These are phyloP conservation scores for Aspergillus caelatus DNA, from an alignment of 2,329 filamentous ascomycete genomes.

Conservation along the genomic window DNA sequence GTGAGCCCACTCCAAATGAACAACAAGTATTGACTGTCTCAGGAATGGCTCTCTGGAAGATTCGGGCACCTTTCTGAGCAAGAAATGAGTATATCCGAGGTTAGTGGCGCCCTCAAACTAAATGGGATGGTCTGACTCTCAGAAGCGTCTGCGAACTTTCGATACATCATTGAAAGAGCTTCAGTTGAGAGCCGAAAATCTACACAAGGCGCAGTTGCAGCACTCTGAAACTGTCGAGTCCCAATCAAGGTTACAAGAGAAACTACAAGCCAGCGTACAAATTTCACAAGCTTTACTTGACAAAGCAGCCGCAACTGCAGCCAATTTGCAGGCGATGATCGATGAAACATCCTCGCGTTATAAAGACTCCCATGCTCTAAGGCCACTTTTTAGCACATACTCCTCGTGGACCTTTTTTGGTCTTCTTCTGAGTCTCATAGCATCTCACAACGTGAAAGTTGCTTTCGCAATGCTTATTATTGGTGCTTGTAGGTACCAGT, in stretches of 20 bases:
- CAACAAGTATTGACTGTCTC: slow-evolving; percentile 10
- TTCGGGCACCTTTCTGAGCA: slow-evolving; percentile 35
- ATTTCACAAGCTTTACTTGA: slow-evolving; percentile 37
- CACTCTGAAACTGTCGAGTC: slow-evolving; percentile 35
- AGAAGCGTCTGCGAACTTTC: slow-evolving; percentile 40
- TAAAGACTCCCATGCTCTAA: slow-evolving; percentile 21
- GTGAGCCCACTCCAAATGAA: slow-evolving; percentile 11
- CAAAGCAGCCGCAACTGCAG: slow-evolving; percentile 28
- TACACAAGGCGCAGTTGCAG: slow-evolving; percentile 37
- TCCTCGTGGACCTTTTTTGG: slow-evolving; percentile 29
- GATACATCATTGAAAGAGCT: slow-evolving; percentile 37
- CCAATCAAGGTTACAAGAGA: slow-evolving; percentile 31
- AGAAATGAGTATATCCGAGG: slow-evolving; percentile 38
- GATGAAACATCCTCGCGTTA: slow-evolving; percentile 32
- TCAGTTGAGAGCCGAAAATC: slow-evolving; percentile 31
- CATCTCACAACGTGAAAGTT: slow-evolving; percentile 25
- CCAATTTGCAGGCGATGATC: slow-evolving; percentile 35
- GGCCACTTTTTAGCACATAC: slow-evolving; percentile 18
- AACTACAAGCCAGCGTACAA: slow-evolving; percentile 28
- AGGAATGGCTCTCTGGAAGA: slow-evolving; percentile 37
- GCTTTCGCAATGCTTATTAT: slow-evolving; percentile 26
- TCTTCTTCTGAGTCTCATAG: slow-evolving; percentile 28
- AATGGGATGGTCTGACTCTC: slow-evolving; percentile 20
- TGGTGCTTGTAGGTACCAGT: slow-evolving; percentile 11
- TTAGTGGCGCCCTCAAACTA: slow-evolving; percentile 10